These are phyloP conservation scores for Sphaerulina populicola DNA, from an alignment of 2,329 filamentous ascomycete species.

Conservation along the genomic window DNA sequence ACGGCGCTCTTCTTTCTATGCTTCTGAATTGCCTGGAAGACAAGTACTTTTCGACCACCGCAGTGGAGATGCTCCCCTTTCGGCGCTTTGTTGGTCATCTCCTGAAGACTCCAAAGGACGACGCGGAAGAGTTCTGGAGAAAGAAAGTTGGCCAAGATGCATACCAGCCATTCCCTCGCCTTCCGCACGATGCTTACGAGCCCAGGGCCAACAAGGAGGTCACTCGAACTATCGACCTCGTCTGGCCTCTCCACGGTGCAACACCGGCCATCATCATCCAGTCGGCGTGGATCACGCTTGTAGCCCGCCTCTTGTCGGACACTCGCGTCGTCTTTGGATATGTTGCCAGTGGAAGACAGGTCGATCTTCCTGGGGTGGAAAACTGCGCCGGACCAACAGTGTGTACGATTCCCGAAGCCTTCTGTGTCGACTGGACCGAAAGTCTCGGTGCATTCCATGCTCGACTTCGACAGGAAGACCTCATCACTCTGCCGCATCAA, in stretches of 20 bases:
- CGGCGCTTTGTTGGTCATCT: not conserved
- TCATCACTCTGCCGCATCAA: conserved; percentile 9
- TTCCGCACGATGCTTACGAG: not conserved
- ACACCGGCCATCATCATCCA: conserved; percentile 1
- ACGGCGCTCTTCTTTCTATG: conserved; percentile 4
- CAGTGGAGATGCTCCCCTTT: not conserved
- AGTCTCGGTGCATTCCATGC: conserved; percentile 2
- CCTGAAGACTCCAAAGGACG: not conserved
- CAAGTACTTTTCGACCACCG: not conserved
- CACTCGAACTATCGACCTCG: not conserved
- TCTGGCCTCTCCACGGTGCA: not conserved
- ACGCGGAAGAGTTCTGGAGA: conserved; percentile 1
- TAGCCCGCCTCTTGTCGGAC: not conserved
- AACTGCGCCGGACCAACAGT: conserved; percentile 10
- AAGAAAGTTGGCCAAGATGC: not conserved
- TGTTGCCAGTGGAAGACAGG: conserved; percentile 8
- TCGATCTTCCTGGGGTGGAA: conserved; percentile 7
- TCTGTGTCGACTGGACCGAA: not conserved
- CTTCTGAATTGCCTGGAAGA: conserved; percentile 1
- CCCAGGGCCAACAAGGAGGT: conserved; percentile 2
- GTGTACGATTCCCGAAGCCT: conserved; percentile 9
- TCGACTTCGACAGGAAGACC: conserved; percentile 1
- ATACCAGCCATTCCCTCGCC: not conserved
- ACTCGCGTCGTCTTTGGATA: conserved; percentile 9
- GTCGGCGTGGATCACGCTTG: conserved; percentile 8